Percentiles rank a stretch among this genome's conserved stretches.
Conservation (phyloP, 1,139 yeast genomes). For the Lipomyces yarrowii region DNA sequence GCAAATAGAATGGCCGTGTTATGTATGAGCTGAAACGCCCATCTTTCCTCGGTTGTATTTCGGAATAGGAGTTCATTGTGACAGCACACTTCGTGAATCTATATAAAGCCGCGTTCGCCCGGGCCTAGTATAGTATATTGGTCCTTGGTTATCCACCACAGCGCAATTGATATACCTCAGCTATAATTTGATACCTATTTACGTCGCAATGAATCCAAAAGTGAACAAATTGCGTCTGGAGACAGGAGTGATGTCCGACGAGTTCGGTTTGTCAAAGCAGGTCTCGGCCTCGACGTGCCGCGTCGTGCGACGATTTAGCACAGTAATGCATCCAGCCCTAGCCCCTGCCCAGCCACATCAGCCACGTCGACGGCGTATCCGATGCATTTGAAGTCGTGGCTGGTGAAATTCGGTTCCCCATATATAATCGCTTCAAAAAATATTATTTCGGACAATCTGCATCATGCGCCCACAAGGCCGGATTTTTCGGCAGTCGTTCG, state of each 20-base stretch:
- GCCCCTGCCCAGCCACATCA: no score
- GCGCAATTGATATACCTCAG: background rate
- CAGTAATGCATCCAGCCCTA: no score
- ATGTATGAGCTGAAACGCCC: conserved; percentile 9
- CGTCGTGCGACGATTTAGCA: no score
- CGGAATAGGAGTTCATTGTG: background rate
- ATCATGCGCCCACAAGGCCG: no score
- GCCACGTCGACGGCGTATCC: no score
- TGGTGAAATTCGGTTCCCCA: no score
- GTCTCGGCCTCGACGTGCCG: no score
- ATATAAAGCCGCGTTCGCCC: background rate
- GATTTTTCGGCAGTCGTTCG: no score
- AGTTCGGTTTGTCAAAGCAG: background rate
- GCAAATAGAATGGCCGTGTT: conserved; percentile 17
- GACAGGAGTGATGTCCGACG: background rate
- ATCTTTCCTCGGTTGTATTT: background rate
- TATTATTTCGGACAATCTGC: no score
- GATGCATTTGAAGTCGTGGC: no score
- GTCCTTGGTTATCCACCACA: background rate
- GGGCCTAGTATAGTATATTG: background rate
- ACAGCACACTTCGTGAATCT: background rate
- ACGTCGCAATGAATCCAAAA: background rate
- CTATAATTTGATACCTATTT: background rate
- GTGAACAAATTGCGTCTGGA: background rate
- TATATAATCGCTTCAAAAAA: no score